A percentile compares a stretch with the other conserved stretches of the same genome.
phyloP scores from a whole-genome alignment of 192 early-diverging fungal genomes.

The Linnemannia exigua region DNA sequence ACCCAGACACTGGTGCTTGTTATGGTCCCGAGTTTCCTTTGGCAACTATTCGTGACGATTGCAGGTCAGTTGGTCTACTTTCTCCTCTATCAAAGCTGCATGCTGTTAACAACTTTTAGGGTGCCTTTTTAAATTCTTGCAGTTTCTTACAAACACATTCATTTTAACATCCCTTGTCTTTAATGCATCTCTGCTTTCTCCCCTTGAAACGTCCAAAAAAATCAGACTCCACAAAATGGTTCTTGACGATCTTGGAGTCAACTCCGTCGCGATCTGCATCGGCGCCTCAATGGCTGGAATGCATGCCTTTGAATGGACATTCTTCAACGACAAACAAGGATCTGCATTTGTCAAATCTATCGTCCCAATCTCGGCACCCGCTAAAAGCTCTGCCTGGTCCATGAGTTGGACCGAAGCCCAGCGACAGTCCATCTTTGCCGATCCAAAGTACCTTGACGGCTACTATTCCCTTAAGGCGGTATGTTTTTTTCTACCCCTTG shows the following conservation, averaged over 20 bases:
- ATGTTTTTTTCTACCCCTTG: background rate
- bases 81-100: background rate
- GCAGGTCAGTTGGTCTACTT: slow-evolving; percentile 60
- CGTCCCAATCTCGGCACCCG: slow-evolving; percentile 93
- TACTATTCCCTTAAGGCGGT: slow-evolving; percentile 32
- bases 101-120: no score
- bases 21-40: slow-evolving; percentile 96
- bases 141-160: background rate
- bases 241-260: slow-evolving; percentile 87
- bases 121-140: no score
- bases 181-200: background rate
- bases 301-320: slow-evolving; percentile 95
- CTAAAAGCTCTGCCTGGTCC: slow-evolving; percentile 96
- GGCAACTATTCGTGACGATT: slow-evolving; percentile 90
- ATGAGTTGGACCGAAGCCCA: slow-evolving; percentile 98
- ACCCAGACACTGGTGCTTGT: slow-evolving; percentile 77
- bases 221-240: slow-evolving; percentile 84
- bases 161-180: background rate
- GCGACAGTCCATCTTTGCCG: slow-evolving; percentile 94
- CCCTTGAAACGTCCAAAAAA: background rate
- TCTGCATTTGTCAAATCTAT: slow-evolving; percentile 80
- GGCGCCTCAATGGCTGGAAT: slow-evolving; percentile 99
- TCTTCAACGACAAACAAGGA: slow-evolving; percentile 74
- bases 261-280: slow-evolving; percentile 88
- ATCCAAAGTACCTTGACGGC: slow-evolving; percentile 79